Evolutionary conservation across 176 grass and related monocot genomes (phyloP).

Genomic region (Poa annua): DNA sequence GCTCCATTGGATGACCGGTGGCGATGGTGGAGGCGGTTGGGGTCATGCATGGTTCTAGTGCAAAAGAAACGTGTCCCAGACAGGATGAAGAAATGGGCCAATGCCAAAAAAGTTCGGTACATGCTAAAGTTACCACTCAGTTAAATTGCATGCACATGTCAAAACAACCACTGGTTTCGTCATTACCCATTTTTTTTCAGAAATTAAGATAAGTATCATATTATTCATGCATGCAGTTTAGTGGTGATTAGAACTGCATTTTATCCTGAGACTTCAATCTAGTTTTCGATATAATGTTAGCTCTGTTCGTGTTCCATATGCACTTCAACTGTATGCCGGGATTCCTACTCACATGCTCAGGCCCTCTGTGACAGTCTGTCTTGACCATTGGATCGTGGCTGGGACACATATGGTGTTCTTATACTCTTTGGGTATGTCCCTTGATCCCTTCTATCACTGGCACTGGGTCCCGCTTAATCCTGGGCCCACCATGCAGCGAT

Average conservation of each 20-base stretch:
- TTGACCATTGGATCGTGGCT: background rate
- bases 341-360: background rate
- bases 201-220: background rate
- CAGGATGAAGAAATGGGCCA: background rate
- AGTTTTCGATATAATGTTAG: background rate
- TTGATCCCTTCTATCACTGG: background rate
- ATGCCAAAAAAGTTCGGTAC: background rate
- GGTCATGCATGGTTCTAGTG: constrained; percentile 4
- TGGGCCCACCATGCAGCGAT: background rate
- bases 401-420: background rate
- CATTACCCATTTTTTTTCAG: background rate
- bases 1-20: background rate
- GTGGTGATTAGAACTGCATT: constrained; percentile 1
- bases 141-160: background rate
- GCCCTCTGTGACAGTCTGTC: background rate
- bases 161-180: background rate
- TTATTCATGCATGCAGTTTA: background rate
- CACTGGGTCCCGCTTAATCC: background rate
- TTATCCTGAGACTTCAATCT: background rate
- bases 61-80: background rate
- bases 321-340: background rate
- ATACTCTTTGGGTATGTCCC: background rate
- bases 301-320: background rate
- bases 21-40: background rate
- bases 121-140: background rate